Conservation (phyloP, 139 green algal genomes). For the Picocystis salinarum region DNA sequence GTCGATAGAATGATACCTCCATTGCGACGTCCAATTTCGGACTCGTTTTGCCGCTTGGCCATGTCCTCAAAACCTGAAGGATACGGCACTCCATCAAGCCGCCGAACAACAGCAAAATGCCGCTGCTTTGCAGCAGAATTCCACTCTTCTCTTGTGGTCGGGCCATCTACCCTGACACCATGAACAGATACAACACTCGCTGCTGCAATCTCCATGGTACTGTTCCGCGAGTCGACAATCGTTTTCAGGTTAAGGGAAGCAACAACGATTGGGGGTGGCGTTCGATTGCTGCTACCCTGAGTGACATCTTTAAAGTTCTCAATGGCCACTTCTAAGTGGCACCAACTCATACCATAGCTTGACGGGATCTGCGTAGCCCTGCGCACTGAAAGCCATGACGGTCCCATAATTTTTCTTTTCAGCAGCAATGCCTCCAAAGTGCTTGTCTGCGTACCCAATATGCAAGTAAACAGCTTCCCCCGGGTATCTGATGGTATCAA, state of each 20-base stretch:
- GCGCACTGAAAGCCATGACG: conserved; percentile 51
- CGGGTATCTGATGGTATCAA: conserved; percentile 36
- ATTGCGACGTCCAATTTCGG: conserved; percentile 34
- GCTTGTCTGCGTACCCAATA: conserved; percentile 48
- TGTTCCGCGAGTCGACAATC: conserved; percentile 32
- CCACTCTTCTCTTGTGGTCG: conserved; percentile 43
- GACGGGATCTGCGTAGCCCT: background rate
- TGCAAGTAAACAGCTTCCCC: conserved; percentile 31
- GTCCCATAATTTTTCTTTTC: conserved; percentile 81
- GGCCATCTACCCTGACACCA: conserved; percentile 30
- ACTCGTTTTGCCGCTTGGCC: conserved; percentile 29
- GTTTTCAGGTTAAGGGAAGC: conserved; percentile 79
- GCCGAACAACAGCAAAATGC: conserved; percentile 66
- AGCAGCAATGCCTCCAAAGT: conserved; percentile 70
- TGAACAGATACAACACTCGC: conserved; percentile 55
- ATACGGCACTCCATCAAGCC: conserved; percentile 37
- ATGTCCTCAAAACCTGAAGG: conserved; percentile 64
- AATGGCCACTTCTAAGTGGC: conserved; percentile 69
- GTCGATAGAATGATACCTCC: conserved; percentile 38
- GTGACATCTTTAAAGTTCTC: conserved; percentile 34
- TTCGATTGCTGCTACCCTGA: background rate
- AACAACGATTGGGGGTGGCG: conserved; percentile 53
- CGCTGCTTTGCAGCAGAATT: conserved; percentile 30
- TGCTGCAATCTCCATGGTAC: conserved; percentile 55
- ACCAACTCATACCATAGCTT: conserved; percentile 62